A percentile compares a stretch with the other conserved stretches of the same genome.
Conservation (phyloP, 1,284 basidiomycete species). For the Heterobasidion occidentale region DNA sequence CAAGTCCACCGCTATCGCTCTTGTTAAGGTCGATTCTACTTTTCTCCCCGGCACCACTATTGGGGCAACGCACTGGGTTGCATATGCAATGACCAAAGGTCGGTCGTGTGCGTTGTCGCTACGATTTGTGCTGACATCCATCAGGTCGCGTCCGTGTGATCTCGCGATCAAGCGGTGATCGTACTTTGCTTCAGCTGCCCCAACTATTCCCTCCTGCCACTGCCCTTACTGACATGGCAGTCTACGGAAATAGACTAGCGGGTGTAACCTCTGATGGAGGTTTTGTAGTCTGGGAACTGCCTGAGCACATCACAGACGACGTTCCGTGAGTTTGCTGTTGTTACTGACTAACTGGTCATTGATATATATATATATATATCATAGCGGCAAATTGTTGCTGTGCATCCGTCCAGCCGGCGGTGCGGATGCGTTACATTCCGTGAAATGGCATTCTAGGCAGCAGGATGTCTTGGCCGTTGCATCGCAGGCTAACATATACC, state of each 20-base stretch:
- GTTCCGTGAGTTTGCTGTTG: conserved; percentile 52
- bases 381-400: conserved; percentile 59
- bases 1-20: conserved; percentile 76
- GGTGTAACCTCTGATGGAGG: conserved; percentile 81
- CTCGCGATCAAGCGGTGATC: conserved; percentile 76
- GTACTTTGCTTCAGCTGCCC: conserved; percentile 72
- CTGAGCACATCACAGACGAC: conserved; percentile 73
- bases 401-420: conserved; percentile 57
- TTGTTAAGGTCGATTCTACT: conserved; percentile 73
- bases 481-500: conserved; percentile 62
- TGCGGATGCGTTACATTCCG: conserved; percentile 58
- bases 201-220: conserved; percentile 49
- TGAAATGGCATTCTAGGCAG: conserved; percentile 79
- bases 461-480: conserved; percentile 71
- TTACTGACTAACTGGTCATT: background rate
- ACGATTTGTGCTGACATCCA: conserved; percentile 1
- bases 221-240: conserved; percentile 76
- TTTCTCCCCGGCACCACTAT: conserved; percentile 80
- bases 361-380: background rate
- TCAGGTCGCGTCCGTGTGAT: conserved; percentile 76
- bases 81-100: conserved; percentile 86
- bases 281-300: conserved; percentile 79
- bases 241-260: conserved; percentile 71
- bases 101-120: conserved; percentile 28
- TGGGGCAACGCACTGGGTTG: conserved; percentile 81